phyloP scores from a whole-genome alignment of 1,284 basidiomycete genomes.

The Fomitopsis palustris region DNA sequence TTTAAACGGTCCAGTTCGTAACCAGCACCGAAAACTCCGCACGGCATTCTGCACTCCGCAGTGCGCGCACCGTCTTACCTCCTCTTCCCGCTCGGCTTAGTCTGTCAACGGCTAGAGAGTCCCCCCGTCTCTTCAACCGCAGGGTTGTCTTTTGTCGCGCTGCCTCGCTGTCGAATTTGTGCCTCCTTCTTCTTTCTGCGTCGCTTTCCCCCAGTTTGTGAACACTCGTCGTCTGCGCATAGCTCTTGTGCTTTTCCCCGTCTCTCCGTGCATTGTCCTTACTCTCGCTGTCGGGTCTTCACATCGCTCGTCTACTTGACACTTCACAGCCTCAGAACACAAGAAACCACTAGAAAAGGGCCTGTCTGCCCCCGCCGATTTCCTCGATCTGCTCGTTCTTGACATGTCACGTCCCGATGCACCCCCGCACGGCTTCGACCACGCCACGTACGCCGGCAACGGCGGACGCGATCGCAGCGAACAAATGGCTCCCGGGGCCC shows the following conservation, averaged over 20 bases:
- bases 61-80: slow-evolving; percentile 9
- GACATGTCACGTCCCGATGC: slow-evolving; percentile 38
- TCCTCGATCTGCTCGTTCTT: slow-evolving; percentile 23
- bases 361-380: slow-evolving; percentile 13
- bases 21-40: slow-evolving; percentile 20
- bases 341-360: slow-evolving; percentile 10
- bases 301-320: slow-evolving; percentile 19
- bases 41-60: slow-evolving; percentile 23
- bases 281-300: slow-evolving; percentile 27
- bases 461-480: slow-evolving; percentile 14
- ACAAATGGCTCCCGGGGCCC: slow-evolving; percentile 10
- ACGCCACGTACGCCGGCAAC: slow-evolving; percentile 26
- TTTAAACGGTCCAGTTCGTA: background rate
- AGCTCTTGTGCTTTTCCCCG: slow-evolving; percentile 27
- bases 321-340: slow-evolving; percentile 17
- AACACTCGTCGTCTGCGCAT: slow-evolving; percentile 34
- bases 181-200: slow-evolving; percentile 30
- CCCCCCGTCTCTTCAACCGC: slow-evolving; percentile 10
- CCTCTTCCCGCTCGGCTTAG: slow-evolving; percentile 18
- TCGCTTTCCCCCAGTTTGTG: slow-evolving; percentile 34
- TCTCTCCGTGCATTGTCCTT: slow-evolving; percentile 24
- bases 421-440: slow-evolving; percentile 41
- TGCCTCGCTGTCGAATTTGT: slow-evolving; percentile 33
- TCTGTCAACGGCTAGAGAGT: slow-evolving; percentile 7
- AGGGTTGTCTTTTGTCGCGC: slow-evolving; percentile 20